These are phyloP conservation scores for Bocquillonia castaneifolia DNA, from an alignment of 441 rosid genomes.

Conservation along the genomic window DNA sequence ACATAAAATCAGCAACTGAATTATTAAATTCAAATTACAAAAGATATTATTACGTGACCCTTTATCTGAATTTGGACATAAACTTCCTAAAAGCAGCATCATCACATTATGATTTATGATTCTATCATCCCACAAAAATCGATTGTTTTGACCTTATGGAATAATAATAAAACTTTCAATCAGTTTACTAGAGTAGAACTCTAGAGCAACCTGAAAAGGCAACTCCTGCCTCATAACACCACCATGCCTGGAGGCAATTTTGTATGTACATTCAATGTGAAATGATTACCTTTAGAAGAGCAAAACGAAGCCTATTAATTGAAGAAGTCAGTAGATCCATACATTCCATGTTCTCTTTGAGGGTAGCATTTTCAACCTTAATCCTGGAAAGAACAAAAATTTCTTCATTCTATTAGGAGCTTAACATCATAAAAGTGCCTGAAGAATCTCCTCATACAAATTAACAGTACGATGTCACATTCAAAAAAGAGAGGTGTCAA, in stretches of 20 bases:
- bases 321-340: constrained; percentile 78
- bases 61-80: background rate
- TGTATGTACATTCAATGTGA: background rate
- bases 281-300: constrained; percentile 61
- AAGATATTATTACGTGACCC: background rate
- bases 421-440: background rate
- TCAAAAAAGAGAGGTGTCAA: background rate
- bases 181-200: background rate
- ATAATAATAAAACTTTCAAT: background rate
- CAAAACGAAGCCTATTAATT: constrained; percentile 72
- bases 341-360: constrained; percentile 79
- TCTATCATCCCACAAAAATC: background rate
- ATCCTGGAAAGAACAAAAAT: constrained; percentile 41
- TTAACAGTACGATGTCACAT: background rate
- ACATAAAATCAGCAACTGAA: background rate
- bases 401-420: constrained; percentile 1
- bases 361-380: constrained; percentile 85
- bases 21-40: constrained; percentile 2
- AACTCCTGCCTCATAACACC: background rate
- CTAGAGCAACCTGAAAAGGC: background rate
- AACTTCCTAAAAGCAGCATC: background rate
- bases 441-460: background rate
- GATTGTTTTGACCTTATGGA: background rate
- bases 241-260: background rate
- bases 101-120: background rate